These are phyloP conservation scores for Bruguiera gymnorhiza DNA, from an alignment of 345 rosid species.

Conservation along the genomic window DNA sequence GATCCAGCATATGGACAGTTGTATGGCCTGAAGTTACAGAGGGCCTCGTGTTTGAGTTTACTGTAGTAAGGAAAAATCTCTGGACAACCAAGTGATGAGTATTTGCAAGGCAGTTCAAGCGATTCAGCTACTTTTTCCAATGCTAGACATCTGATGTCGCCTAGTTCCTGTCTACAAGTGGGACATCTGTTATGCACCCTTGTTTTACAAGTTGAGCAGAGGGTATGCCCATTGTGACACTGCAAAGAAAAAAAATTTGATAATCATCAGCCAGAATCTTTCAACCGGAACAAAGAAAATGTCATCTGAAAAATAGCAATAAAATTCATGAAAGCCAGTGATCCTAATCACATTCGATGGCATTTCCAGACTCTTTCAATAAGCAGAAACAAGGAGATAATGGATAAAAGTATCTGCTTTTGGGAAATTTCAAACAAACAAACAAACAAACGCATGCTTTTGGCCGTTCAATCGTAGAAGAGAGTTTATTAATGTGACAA, in stretches of 20 bases:
- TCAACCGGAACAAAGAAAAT: neutral
- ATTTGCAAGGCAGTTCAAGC: conserved; percentile 86
- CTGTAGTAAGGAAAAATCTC: conserved; percentile 94
- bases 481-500: neutral
- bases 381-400: neutral
- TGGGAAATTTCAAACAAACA: neutral
- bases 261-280: conserved; percentile 4
- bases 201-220: conserved; percentile 89
- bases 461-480: neutral
- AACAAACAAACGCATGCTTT: neutral
- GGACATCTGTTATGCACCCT: conserved; percentile 93
- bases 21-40: conserved; percentile 89
- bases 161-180: conserved; percentile 96
- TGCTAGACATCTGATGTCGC: conserved; percentile 90
- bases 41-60: conserved; percentile 83
- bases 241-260: conserved; percentile 30
- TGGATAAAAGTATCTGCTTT: neutral
- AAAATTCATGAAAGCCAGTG: neutral
- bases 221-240: conserved; percentile 99
- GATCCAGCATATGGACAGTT: conserved; percentile 95
- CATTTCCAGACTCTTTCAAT: neutral
- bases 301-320: neutral
- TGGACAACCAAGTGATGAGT: conserved; percentile 73
- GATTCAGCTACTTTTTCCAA: conserved; percentile 96
- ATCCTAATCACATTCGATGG: neutral